Conservation (phyloP, 1,139 yeast genomes). For the Lodderomyces theae region DNA sequence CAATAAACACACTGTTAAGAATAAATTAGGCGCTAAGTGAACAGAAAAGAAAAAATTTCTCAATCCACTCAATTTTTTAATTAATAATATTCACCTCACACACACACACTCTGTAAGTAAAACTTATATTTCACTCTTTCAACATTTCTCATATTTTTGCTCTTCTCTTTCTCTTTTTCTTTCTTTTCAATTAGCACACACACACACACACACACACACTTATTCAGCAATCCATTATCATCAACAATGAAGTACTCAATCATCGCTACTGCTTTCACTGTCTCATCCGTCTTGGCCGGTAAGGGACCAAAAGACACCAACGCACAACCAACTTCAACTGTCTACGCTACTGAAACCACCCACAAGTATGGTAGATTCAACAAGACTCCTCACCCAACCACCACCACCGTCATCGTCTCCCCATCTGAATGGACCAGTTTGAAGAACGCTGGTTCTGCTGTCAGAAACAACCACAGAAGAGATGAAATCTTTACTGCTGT, state of each 20-base stretch:
- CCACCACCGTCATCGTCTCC: slow-evolving; percentile 22
- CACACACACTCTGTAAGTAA: too few relatives aligned
- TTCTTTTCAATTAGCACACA: neutral
- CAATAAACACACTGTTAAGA: neutral
- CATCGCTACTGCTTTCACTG: slow-evolving; percentile 10
- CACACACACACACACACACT: too few relatives aligned
- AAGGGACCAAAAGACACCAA: slow-evolving; percentile 11
- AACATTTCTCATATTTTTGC: neutral
- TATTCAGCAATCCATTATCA: slow-evolving; percentile 1
- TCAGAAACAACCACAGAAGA: slow-evolving; percentile 3
- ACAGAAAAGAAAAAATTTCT: neutral
- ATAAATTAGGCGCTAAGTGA: neutral
- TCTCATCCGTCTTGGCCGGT: slow-evolving; percentile 13
- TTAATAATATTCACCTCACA: neutral
- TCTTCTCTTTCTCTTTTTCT: neutral
- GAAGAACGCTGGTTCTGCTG: slow-evolving; percentile 3
- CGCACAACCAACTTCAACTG: slow-evolving; percentile 9
- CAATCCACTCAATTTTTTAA: neutral
- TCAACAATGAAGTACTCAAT: slow-evolving; percentile 12
- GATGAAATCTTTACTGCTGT: slow-evolving; percentile 9
- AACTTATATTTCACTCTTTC: neutral
- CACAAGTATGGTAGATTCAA: slow-evolving; percentile 41
- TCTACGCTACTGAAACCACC: slow-evolving; percentile 14
- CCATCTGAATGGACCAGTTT: slow-evolving; percentile 36
- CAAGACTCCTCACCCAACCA: slow-evolving; percentile 42